Evolutionary conservation across 73 alveolate genomes (phyloP).

Genomic region (Paramecium sonneborni): DNA sequence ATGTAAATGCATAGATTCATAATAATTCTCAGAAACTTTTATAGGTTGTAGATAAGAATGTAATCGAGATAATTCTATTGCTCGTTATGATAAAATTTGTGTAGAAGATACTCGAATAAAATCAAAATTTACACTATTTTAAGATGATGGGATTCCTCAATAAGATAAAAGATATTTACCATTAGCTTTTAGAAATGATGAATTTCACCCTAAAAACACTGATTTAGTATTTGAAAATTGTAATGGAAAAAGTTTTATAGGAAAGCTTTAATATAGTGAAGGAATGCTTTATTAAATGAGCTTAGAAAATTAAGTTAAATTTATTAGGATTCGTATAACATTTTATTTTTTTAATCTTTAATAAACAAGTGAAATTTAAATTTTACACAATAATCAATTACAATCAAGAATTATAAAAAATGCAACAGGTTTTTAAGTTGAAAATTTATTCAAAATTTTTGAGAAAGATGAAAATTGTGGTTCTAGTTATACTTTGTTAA

Average conservation of each 20-base stretch:
- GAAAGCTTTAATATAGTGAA: neutral
- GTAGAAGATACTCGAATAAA: neutral
- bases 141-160: neutral
- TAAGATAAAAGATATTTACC: neutral
- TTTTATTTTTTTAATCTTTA: neutral
- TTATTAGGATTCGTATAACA: neutral
- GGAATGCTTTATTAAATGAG: neutral
- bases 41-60: neutral
- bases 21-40: neutral
- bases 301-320: neutral
- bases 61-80: neutral
- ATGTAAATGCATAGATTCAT: neutral
- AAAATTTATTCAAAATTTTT: no score
- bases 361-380: neutral
- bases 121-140: neutral
- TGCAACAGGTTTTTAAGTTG: neutral
- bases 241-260: neutral
- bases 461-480: neutral
- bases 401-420: neutral
- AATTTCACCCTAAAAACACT: neutral
- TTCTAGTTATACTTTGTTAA: neutral
- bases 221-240: neutral
- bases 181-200: neutral
- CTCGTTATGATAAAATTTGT: neutral
- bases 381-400: neutral